These are phyloP conservation scores for Exophiala bonariae DNA, from an alignment of 2,329 filamentous ascomycete genomes.

Conservation along the genomic window DNA sequence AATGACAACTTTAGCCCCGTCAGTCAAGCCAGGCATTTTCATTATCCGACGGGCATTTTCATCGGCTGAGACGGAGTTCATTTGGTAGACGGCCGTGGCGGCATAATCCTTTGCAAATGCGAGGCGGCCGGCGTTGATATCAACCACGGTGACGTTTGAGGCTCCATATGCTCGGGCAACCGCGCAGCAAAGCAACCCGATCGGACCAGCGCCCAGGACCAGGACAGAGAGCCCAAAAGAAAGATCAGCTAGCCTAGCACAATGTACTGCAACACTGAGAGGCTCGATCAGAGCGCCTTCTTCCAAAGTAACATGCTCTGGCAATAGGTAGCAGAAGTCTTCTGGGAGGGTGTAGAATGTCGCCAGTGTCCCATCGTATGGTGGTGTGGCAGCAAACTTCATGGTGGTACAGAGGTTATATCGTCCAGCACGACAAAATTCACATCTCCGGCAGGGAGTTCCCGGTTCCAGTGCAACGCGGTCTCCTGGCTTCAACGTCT, in stretches of 20 bases:
- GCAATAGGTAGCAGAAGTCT: slow-evolving; percentile 58
- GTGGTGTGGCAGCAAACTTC: slow-evolving; percentile 60
- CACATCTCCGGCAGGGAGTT: slow-evolving; percentile 70
- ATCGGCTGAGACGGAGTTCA: slow-evolving; percentile 39
- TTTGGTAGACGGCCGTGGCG: slow-evolving; percentile 36
- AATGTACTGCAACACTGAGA: slow-evolving; percentile 54
- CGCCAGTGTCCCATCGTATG: slow-evolving; percentile 64
- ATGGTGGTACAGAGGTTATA: slow-evolving; percentile 64
- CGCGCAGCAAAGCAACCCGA: slow-evolving; percentile 58
- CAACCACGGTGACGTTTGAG: slow-evolving; percentile 57
- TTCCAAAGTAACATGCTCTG: slow-evolving; percentile 49
- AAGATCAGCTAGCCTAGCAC: slow-evolving; percentile 44
- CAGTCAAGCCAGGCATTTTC: slow-evolving; percentile 38
- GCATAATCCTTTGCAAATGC: slow-evolving; percentile 51
- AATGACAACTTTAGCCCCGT: slow-evolving; percentile 52
- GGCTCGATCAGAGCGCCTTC: slow-evolving; percentile 61
- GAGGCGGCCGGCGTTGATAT: slow-evolving; percentile 57
- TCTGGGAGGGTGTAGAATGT: slow-evolving; percentile 62
- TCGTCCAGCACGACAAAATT: slow-evolving; percentile 54
- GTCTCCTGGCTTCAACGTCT: slow-evolving; percentile 62
- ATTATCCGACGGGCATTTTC: no score
- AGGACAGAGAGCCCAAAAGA: slow-evolving; percentile 47
- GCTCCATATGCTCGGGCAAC: slow-evolving; percentile 57
- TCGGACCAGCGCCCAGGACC: slow-evolving; percentile 61
- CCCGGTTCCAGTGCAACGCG: slow-evolving; percentile 89